Evolutionary conservation across 495 filamentous ascomycete genomes (phyloP).

Genomic region (Lasiosphaeria hispida): DNA sequence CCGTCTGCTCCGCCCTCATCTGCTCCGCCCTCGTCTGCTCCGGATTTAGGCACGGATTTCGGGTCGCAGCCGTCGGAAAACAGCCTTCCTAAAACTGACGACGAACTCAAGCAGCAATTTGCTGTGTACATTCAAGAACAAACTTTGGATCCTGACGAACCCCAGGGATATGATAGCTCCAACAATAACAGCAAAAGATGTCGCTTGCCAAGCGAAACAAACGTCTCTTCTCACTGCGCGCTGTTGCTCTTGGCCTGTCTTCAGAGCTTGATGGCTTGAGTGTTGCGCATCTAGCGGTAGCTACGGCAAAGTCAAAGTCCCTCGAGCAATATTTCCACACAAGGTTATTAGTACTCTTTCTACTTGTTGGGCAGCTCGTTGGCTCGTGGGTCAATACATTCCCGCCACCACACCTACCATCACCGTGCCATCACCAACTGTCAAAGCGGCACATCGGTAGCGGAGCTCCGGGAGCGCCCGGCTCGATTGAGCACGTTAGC

Average conservation of each 20-base stretch:
- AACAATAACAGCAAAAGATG: neutral
- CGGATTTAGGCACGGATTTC: too few species aligned
- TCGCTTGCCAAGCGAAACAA: neutral
- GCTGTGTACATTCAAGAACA: neutral
- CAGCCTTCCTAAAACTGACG: neutral
- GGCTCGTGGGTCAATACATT: neutral
- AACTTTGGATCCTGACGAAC: neutral
- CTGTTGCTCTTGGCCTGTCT: neutral
- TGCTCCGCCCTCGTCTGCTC: too few species aligned
- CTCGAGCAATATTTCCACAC: neutral
- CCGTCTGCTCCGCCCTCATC: too few species aligned
- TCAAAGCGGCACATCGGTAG: too few species aligned
- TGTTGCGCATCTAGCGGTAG: neutral
- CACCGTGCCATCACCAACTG: too few species aligned
- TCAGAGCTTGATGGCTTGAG: neutral
- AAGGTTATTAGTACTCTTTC: neutral
- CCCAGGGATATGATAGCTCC: too few species aligned
- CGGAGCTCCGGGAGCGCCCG: too few species aligned
- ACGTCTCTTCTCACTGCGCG: neutral
- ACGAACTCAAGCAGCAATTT: conserved; percentile 1
- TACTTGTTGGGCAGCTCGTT: neutral
- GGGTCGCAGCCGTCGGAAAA: neutral
- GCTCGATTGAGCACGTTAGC: too few species aligned
- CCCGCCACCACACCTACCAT: too few species aligned
- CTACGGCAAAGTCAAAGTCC: neutral